phyloP scores from a whole-genome alignment of 2,329 filamentous ascomycete genomes.

The Xylaria digitata region DNA sequence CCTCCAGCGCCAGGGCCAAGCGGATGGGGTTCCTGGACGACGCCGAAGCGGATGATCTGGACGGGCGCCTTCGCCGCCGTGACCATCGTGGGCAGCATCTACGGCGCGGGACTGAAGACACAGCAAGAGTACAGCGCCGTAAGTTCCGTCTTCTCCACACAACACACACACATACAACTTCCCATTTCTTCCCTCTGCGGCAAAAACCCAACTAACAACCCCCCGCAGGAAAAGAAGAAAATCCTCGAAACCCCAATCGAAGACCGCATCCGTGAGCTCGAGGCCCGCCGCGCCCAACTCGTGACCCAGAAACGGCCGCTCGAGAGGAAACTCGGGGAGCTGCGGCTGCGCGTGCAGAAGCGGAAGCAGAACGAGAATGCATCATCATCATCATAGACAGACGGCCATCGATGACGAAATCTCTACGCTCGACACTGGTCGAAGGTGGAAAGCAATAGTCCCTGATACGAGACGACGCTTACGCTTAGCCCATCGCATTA shows the following conservation, averaged over 20 bases:
- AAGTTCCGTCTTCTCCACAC: conserved; percentile 20
- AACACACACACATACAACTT: neutral
- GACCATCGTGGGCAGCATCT: conserved; percentile 59
- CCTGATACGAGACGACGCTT: too few relatives aligned
- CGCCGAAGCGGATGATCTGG: conserved; percentile 46
- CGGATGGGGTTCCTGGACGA: conserved; percentile 26
- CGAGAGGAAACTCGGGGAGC: conserved; percentile 56
- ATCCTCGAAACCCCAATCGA: conserved; percentile 55
- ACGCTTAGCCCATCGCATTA: neutral
- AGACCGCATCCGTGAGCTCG: conserved; percentile 59
- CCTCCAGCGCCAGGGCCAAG: neutral
- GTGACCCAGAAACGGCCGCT: conserved; percentile 54
- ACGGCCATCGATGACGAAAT: conserved; percentile 9
- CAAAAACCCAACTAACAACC: neutral
- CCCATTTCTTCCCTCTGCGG: neutral
- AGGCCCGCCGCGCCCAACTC: conserved; percentile 56
- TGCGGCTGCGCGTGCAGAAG: conserved; percentile 55
- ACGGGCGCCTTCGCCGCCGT: conserved; percentile 61
- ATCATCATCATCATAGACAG: neutral
- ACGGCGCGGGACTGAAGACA: conserved; percentile 62
- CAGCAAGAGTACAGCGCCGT: conserved; percentile 61
- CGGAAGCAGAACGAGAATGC: conserved; percentile 46
- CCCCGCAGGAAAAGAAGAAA: conserved; percentile 48
- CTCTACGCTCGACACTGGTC: too few relatives aligned
- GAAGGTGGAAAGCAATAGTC: neutral